Evolutionary conservation across 345 rosid species (phyloP), one percentile per base, ranked within the genome.

Genomic region (Gossypium longicalyx): DNA sequence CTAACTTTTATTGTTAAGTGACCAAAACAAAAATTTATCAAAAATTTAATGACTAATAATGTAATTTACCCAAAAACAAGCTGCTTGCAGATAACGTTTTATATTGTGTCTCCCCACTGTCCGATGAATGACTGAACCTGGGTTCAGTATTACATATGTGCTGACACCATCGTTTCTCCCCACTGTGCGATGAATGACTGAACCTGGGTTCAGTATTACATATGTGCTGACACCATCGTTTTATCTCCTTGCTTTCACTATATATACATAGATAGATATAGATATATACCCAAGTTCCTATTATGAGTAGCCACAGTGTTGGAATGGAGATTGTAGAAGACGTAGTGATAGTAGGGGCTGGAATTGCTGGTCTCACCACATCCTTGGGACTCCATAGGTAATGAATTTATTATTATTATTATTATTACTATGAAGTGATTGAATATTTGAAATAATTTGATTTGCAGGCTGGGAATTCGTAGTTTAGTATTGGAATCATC

Each of bases 401-500:
- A 52, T 7, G 12, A 10, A 47, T 47, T 10, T 47, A 34, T 34
- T 34, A 5, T 34, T 34, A 5, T 34, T 34, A 34, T 29, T 27
- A 27, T 3, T 29, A 47, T 10, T 47, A 13, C 0, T 47, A 5
- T 61, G 20, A 3, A 65, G 3, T 12, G 20, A 44, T 1, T n/a
- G 16, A 65, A 19, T 57, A 22, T 64, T 41, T 53, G 7, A 27
- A 68, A 68, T 12, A 56, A 56, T 19, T 34, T 5, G 41, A 53
- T 61, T 63, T 16, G 41, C 83, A 91, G 98, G 84, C 85, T 82
- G 75, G 97, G 97, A 70, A 81, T 91, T 41, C 71, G 80, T 70
- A 88, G 92, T 85, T 56, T 87, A 60, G 93, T 90, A 27, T 77
- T 93, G 80, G 97, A 91, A 80, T 86, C 94, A 25, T 84, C 89